Base-by-base conservation (phyloP, 257 asterid genomes). In the Penstemon barbatus region DNA sequence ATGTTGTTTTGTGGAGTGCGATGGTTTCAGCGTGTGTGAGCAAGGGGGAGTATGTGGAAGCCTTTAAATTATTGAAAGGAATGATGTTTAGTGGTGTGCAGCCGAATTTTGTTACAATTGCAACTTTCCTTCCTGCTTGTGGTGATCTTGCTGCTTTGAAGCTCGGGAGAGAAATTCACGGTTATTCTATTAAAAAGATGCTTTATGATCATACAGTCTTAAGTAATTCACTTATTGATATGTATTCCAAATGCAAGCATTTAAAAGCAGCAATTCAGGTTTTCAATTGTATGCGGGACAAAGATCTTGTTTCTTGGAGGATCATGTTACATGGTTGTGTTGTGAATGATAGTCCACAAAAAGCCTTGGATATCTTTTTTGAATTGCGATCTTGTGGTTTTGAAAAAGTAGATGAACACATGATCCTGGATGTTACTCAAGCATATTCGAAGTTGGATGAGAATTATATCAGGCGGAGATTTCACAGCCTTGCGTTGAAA, bases 271-370 rank as follows among this genome's bases (percentile, higher is more conserved):
- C 96, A 3, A 19, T 81, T 53, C 54, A 19, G 61, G 74, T 91
- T 75, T 91, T 85, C 56, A 52, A 60, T 10, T 63, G 75, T 66
- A 87, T 82, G 79, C 83, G 56, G 71, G 61, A 74, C 36, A 85
- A 81, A 75, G 97, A 91, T 82, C 74, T 81, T 64, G 74, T 91
- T 73, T 91, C 97, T 10, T 91, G 93, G 95, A 91, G 91, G 86
- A 85, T 77, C 61, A 71, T 91, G 56, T 53, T 85, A 61, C 79
- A 49, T 8, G 84, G 91, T 49, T 91, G 86, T 25, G 61, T 81
- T 48, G 85, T 69, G 72, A 87, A 81, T 61, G 76, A 73, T 7
- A 65, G 75, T 72, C 84, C 87, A 2, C 51, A 13, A 57, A 71
- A 64, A 70, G 82, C 90, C 33, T 59, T 87, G 74, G 71, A 61